Conservation (phyloP, 441 rosid species). For the Rhodomyrtus psidioides region DNA sequence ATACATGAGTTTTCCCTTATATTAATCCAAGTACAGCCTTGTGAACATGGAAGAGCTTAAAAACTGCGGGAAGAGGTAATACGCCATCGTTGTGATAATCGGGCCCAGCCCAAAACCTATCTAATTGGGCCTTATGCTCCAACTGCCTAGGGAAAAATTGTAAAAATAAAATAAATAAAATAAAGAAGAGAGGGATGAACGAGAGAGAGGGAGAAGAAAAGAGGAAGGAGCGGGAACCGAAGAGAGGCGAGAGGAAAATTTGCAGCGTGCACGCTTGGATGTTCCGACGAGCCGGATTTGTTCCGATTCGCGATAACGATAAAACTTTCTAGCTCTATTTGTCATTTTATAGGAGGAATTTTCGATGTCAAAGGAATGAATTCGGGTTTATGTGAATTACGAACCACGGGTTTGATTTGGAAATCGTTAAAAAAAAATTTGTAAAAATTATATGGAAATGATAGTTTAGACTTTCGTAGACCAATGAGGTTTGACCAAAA, state of each 20-base stretch:
- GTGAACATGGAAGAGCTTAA: not conserved
- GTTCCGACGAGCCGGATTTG: not conserved
- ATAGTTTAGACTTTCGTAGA: not conserved
- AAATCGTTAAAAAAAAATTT: not conserved
- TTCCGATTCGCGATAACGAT: not conserved
- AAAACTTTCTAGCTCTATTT: not conserved
- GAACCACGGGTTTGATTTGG: not conserved
- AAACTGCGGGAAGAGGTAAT: not conserved
- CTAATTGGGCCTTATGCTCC: not conserved
- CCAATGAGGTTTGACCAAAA: not conserved
- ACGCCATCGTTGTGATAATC: not conserved
- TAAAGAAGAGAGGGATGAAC: not conserved
- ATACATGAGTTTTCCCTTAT: rapidly evolving
- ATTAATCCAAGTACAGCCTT: not conserved
- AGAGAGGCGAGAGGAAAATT: not conserved
- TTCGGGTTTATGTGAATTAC: not conserved
- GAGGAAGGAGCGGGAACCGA: not conserved
- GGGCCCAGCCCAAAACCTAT: not conserved
- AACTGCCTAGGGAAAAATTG: not conserved
- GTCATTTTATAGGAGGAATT: not conserved
- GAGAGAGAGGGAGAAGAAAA: not conserved
- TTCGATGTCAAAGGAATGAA: not conserved
- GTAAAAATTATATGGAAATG: not conserved
- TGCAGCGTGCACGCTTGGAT: not conserved
- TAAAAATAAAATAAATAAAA: no score